Conservation (phyloP, 495 filamentous ascomycete genomes). For the Neurospora sp. region DNA sequence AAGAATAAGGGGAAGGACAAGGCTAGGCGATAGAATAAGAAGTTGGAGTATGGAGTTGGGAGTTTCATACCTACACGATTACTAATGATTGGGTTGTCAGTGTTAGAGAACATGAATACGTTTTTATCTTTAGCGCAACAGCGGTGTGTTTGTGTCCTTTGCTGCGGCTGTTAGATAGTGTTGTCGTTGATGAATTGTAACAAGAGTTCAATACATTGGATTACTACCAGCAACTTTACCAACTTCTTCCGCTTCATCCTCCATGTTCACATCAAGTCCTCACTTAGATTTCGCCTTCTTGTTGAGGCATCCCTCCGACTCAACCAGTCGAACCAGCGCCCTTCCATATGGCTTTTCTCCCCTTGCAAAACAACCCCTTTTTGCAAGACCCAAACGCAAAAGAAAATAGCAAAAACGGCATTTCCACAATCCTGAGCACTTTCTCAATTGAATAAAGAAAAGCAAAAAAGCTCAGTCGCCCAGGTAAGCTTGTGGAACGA, state of each 20-base stretch:
- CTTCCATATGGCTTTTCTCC: no score
- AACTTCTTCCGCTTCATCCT: no score
- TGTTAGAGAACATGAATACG: not conserved
- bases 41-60: not conserved
- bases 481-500: not conserved
- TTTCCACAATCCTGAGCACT: not conserved
- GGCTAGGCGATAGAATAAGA: not conserved
- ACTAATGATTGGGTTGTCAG: not conserved
- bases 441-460: not conserved
- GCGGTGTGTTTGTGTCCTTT: not conserved
- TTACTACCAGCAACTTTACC: no score
- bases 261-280: no score
- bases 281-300: no score
- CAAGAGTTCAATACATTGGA: not conserved
- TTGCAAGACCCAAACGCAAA: not conserved
- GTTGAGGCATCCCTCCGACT: no score
- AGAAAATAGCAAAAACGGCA: not conserved
- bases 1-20: not conserved
- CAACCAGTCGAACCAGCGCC: no score
- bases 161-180: not conserved
- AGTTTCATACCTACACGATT: not conserved
- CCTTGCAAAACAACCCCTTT: no score
- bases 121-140: not conserved
- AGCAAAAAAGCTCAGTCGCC: not conserved
- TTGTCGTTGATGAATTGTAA: not conserved